phyloP scores from a whole-genome alignment of 2,329 filamentous ascomycete species.

The Xylaria polymorpha region DNA sequence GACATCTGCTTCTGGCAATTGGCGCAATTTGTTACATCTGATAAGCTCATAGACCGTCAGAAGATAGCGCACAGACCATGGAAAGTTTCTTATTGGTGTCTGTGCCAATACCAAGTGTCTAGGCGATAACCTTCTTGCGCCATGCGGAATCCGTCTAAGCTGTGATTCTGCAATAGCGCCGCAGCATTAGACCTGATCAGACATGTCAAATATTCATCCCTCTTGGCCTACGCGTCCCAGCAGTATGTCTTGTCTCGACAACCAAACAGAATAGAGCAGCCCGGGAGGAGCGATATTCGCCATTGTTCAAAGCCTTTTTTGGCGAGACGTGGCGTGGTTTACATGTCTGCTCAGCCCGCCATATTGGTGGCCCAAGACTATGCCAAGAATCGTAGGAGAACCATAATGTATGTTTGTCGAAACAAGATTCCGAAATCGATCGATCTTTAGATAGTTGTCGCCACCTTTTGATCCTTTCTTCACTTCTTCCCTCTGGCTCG shows the following conservation, averaged over 20 bases:
- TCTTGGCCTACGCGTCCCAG: constrained; percentile 1
- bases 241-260: not conserved
- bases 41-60: not conserved
- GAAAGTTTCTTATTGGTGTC: constrained; percentile 25
- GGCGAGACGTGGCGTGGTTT: constrained; percentile 4
- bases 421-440: not conserved
- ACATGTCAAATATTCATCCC: not conserved
- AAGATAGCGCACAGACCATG: not conserved
- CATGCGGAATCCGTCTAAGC: constrained; percentile 20
- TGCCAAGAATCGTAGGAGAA: not conserved
- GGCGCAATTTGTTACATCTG: not conserved
- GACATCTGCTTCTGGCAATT: constrained; percentile 4
- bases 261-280: not conserved
- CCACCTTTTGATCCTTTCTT: constrained; percentile 2
- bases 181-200: not conserved
- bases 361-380: not conserved
- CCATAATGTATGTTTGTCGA: not conserved
- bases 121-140: constrained; percentile 16
- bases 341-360: constrained; percentile 12
- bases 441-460: constrained; percentile 3
- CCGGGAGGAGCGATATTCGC: not conserved
- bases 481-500: not conserved
- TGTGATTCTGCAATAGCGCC: not conserved
- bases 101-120: constrained; percentile 27
- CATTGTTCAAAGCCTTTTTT: not conserved